phyloP scores from a whole-genome alignment of 257 asterid species.

The Vinca minor region DNA sequence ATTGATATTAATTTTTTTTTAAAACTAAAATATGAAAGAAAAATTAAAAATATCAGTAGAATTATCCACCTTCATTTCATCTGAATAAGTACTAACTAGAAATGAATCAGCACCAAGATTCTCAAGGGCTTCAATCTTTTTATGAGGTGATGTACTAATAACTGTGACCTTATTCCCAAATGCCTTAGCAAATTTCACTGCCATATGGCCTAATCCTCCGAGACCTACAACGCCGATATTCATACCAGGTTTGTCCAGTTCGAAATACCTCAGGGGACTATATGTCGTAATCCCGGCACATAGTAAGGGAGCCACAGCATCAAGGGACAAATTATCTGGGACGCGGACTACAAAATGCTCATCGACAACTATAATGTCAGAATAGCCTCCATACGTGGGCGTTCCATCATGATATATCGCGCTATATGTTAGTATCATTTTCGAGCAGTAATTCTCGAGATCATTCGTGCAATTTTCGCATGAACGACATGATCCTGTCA shows the following conservation, averaged over 20 bases:
- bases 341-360: conserved; percentile 31
- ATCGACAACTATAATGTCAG: conserved; percentile 26
- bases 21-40: neutral
- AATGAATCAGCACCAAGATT: conserved; percentile 31
- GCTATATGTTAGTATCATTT: conserved; percentile 20
- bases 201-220: conserved; percentile 31
- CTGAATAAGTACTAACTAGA: conserved; percentile 28
- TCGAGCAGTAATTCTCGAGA: conserved; percentile 39
- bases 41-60: neutral
- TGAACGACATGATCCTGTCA: conserved; percentile 51
- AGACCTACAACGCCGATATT: conserved; percentile 27
- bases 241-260: conserved; percentile 31
- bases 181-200: conserved; percentile 41
- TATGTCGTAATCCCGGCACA: conserved; percentile 41
- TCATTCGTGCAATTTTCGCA: conserved; percentile 39
- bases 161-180: conserved; percentile 32
- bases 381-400: conserved; percentile 36
- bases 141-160: conserved; percentile 31
- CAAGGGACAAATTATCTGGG: conserved; percentile 36
- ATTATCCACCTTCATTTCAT: conserved; percentile 25
- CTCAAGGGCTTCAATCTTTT: conserved; percentile 31
- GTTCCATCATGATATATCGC: conserved; percentile 24
- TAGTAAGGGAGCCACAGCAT: conserved; percentile 30
- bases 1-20: no score
- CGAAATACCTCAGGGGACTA: conserved; percentile 34